Evolutionary conservation across 345 rosid species (phyloP).

Genomic region (Conringia planisiliqua): DNA sequence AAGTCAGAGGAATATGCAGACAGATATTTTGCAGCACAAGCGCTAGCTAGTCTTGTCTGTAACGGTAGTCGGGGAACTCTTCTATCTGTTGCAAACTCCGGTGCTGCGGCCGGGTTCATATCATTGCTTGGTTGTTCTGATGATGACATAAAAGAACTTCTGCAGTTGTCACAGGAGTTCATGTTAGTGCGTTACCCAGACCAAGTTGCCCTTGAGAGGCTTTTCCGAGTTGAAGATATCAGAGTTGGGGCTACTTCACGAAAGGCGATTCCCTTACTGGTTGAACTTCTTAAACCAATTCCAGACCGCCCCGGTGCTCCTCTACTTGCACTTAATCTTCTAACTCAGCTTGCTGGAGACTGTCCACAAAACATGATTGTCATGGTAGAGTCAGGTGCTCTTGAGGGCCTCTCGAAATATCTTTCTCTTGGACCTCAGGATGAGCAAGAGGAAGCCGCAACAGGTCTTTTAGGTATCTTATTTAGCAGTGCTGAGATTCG

Average conservation of each 20-base stretch:
- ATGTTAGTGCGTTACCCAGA: slow-evolving; percentile 81
- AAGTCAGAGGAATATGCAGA: slow-evolving; percentile 89
- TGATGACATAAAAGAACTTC: slow-evolving; percentile 77
- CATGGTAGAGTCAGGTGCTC: slow-evolving; percentile 97
- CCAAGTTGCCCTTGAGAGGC: slow-evolving; percentile 96
- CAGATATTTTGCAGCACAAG: slow-evolving; percentile 98
- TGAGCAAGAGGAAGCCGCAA: slow-evolving; percentile 99
- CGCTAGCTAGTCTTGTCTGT: slow-evolving; percentile 86
- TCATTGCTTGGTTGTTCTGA: slow-evolving; percentile 97
- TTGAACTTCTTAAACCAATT: slow-evolving; percentile 97
- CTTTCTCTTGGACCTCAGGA: slow-evolving; percentile 99
- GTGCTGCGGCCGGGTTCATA: slow-evolving; percentile 91
- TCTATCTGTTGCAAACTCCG: slow-evolving; percentile 95
- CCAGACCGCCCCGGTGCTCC: slow-evolving; percentile 99
- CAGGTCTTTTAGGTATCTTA: slow-evolving; percentile 82
- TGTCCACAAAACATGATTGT: slow-evolving; percentile 81
- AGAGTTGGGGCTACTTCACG: slow-evolving; percentile 98
- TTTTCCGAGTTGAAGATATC: slow-evolving; percentile 98
- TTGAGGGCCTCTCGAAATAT: slow-evolving; percentile 92
- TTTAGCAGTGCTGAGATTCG: slow-evolving; percentile 92
- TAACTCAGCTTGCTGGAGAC: slow-evolving; percentile 92
- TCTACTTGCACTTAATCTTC: slow-evolving; percentile 76
- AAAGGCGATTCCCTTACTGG: slow-evolving; percentile 94
- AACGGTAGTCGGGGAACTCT: slow-evolving; percentile 99
- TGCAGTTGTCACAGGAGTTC: slow-evolving; percentile 83